Evolutionary conservation across 177 flowering plant species (phyloP).

Genomic region (Vitis hybrid): DNA sequence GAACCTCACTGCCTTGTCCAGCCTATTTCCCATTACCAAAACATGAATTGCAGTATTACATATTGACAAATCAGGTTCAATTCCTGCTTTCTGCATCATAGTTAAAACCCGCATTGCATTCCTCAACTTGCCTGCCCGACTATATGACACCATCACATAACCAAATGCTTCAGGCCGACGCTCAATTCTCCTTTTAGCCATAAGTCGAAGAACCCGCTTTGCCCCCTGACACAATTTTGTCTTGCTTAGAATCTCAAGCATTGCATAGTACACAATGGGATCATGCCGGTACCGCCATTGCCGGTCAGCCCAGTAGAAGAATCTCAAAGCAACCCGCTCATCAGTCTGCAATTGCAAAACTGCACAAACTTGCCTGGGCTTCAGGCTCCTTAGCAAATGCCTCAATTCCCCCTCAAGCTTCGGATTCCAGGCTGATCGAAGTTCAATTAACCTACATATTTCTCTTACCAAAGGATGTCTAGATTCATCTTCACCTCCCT

Average conservation of each 20-base stretch:
- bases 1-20: constrained; percentile 79
- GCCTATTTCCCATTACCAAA: constrained; percentile 62
- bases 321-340: constrained; percentile 66
- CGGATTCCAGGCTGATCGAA: constrained; percentile 58
- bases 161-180: constrained; percentile 61
- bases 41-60: constrained; percentile 77
- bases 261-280: constrained; percentile 59
- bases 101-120: constrained; percentile 65
- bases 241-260: constrained; percentile 79
- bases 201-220: constrained; percentile 64
- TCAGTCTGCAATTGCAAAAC: constrained; percentile 62
- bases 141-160: constrained; percentile 79
- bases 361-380: constrained; percentile 74
- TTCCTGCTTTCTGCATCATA: constrained; percentile 77
- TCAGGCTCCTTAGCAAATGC: constrained; percentile 63
- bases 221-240: constrained; percentile 86
- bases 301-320: constrained; percentile 90
- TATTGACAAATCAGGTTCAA: constrained; percentile 59
- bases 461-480: constrained; percentile 81
- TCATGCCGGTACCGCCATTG: constrained; percentile 87
- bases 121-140: constrained; percentile 76
- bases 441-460: constrained; percentile 56
- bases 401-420: constrained; percentile 64
- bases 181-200: constrained; percentile 63
- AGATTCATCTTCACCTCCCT: constrained; percentile 42